Evolutionary conservation across 2,329 filamentous ascomycete species (phyloP).

Genomic region (Aureobasidium sp.): DNA sequence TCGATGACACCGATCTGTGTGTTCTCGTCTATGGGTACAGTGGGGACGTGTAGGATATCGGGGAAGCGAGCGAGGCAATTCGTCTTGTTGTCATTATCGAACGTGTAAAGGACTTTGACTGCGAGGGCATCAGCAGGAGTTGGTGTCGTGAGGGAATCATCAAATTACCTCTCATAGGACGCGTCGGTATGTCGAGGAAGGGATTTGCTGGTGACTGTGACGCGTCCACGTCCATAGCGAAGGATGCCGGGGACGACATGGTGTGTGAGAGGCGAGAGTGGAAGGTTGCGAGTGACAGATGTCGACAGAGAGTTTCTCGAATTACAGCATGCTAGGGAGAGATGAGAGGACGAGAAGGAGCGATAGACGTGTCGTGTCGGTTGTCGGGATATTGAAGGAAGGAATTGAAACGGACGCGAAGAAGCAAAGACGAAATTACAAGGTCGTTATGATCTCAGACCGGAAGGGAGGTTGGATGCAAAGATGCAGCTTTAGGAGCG

Average conservation of each 20-base stretch:
- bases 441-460: constrained; percentile 1
- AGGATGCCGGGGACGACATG: constrained; percentile 16
- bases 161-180: constrained; percentile 37
- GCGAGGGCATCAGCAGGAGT: constrained; percentile 10
- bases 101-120: constrained; percentile 98
- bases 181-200: constrained; percentile 28
- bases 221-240: constrained; percentile 12
- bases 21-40: constrained; percentile 69
- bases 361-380: not conserved
- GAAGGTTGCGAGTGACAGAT: not conserved
- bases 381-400: not conserved
- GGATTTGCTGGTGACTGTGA: constrained; percentile 15
- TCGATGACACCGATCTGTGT: constrained; percentile 82
- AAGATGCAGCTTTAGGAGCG: not conserved
- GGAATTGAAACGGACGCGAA: not conserved
- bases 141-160: not conserved
- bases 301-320: not conserved
- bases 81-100: constrained; percentile 79
- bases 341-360: not conserved
- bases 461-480: constrained; percentile 2
- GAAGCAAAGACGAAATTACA: constrained; percentile 7
- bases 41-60: constrained; percentile 69
- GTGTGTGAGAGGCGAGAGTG: not conserved
- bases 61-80: constrained; percentile 85
- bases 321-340: constrained; percentile 7